Conservation (phyloP, 257 asterid genomes). For the Jasminum sambac region DNA sequence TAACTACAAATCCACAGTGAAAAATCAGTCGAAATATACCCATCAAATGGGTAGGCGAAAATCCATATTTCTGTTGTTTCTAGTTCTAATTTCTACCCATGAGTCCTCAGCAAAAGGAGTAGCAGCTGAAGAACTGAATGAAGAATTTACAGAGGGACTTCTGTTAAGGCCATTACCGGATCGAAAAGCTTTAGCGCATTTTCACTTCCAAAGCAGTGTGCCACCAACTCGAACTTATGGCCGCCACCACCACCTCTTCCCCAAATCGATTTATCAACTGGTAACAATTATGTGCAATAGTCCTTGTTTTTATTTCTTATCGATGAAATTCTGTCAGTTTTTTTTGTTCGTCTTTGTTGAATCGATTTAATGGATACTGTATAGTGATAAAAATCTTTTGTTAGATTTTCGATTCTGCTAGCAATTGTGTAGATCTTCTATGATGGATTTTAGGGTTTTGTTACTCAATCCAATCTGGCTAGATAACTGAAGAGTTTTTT, state of each 20-base stretch:
- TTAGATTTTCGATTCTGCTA: no score
- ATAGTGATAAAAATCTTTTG: neutral
- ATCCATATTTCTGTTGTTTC: constrained; percentile 34
- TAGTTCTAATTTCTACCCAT: constrained; percentile 35
- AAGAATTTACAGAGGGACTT: constrained; percentile 87
- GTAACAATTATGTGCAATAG: constrained; percentile 32
- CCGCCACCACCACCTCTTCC: constrained; percentile 87
- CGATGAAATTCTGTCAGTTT: neutral
- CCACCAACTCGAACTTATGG: constrained; percentile 81
- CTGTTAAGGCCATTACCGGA: constrained; percentile 89
- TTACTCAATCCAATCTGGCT: constrained; percentile 9
- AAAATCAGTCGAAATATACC: constrained; percentile 2
- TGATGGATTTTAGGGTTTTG: constrained; percentile 2
- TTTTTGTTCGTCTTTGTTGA: neutral
- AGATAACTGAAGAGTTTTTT: constrained; percentile 1
- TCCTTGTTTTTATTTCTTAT: constrained; percentile 1
- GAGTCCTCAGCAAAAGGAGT: constrained; percentile 42
- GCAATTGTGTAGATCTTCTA: neutral
- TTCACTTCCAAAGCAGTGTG: constrained; percentile 77
- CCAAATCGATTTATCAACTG: constrained; percentile 93
- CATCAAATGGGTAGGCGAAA: constrained; percentile 43
- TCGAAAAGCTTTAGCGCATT: constrained; percentile 86
- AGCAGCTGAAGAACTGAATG: constrained; percentile 32
- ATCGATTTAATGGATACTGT: constrained; percentile 2
- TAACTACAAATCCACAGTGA: neutral